These are phyloP conservation scores for Eimeria acervulina DNA, from an alignment of 169 alveolate genomes.

Conservation along the genomic window DNA sequence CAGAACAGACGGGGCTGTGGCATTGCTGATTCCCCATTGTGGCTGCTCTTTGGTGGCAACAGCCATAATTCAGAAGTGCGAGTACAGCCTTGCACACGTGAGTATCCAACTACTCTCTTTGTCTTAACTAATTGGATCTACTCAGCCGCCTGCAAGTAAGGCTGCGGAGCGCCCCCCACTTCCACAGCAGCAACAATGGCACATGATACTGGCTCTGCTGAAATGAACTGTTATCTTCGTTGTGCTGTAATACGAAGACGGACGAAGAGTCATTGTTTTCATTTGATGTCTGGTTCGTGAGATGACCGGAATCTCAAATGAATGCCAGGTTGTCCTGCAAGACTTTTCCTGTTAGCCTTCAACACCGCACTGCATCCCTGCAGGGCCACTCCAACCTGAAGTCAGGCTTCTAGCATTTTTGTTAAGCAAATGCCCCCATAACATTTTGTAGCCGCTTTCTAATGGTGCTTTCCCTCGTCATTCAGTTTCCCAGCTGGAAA, in stretches of 20 bases:
- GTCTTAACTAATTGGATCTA: not conserved
- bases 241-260: not conserved
- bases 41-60: not conserved
- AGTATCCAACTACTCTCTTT: not conserved
- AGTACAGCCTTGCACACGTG: not conserved
- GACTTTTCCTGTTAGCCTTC: not conserved
- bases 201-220: not conserved
- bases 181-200: not conserved
- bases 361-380: not conserved
- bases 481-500: not conserved
- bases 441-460: not conserved
- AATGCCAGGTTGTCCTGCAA: not conserved
- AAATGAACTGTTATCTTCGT: not conserved
- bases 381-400: not conserved
- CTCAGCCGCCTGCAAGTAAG: not conserved
- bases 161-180: not conserved
- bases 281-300: not conserved
- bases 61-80: not conserved
- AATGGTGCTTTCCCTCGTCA: not conserved
- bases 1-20: not conserved
- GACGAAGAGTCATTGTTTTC: not conserved
- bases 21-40: not conserved
- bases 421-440: not conserved
- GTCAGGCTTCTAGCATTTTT: not conserved
- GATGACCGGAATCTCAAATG: not conserved